phyloP scores from a whole-genome alignment of 2,329 filamentous ascomycete genomes.

The Xylaria sp. region DNA sequence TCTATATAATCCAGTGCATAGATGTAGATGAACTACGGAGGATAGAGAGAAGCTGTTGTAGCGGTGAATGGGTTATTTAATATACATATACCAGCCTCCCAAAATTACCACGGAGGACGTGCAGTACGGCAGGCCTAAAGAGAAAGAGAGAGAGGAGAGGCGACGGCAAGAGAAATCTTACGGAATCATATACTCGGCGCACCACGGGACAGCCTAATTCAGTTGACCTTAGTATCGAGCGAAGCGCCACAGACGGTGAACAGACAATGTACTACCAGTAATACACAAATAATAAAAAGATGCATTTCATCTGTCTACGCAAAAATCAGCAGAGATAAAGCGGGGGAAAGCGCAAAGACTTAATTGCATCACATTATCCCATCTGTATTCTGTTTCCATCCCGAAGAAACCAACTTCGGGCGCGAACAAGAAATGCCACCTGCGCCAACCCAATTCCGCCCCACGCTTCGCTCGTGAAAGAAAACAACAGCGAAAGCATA shows the following conservation, averaged over 20 bases:
- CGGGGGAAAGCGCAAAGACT: not conserved
- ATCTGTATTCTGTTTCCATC: conserved; percentile 11
- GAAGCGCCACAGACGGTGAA: not conserved
- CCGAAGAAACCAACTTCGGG: conserved; percentile 14
- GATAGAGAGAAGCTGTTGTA: too few species aligned
- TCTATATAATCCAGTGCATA: too few species aligned
- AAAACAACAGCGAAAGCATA: not conserved
- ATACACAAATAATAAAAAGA: not conserved
- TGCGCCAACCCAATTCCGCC: conserved; percentile 13
- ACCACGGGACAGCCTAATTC: too few species aligned
- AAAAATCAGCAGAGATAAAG: not conserved
- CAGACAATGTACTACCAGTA: not conserved
- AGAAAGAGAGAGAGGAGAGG: too few species aligned
- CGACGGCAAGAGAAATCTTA: too few species aligned
- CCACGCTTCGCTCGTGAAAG: not conserved
- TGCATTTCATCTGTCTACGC: not conserved
- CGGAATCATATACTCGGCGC: too few species aligned
- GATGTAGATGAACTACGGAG: too few species aligned
- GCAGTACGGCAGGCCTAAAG: too few species aligned
- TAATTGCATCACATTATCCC: not conserved
- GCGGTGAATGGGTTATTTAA: too few species aligned
- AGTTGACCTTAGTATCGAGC: not conserved
- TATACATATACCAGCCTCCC: too few species aligned
- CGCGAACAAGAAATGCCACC: conserved; percentile 8
- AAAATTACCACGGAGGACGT: too few species aligned